Base-by-base conservation (phyloP, 2,329 filamentous ascomycete species). In the Anthostomella pinea region DNA sequence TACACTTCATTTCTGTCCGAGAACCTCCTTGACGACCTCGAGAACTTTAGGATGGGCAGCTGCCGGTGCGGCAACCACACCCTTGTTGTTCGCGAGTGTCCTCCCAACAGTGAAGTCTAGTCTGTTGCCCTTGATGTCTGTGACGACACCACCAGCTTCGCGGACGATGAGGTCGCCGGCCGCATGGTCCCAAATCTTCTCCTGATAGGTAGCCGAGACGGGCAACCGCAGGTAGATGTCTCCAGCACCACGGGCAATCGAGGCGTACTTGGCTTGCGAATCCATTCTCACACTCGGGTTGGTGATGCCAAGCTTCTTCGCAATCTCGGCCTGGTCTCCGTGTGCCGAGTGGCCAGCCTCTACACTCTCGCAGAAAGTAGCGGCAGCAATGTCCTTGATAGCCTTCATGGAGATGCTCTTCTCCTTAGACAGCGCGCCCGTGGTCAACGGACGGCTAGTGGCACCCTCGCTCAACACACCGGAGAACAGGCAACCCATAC, bases 151-250 rank as follows among this genome's bases (percentile, higher is more conserved):
- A 33, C 93, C 93, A 3, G 93, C 89, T 67, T 98, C 94, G 39
- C 90, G 77, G 25, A 97, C 93, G 50, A 98, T 90, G 41, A 98
- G 68, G 56, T 95, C 90, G 25, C 93, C 93, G 9, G 91, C 93
- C 13, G 93, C 93, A 63, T 98, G 93, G 60, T 98, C 93, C 93
- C 93, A 98, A 52, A 98, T 98, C 79, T 98, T 98, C 75, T 98
- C 93, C 63, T 95, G 81, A 68, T 98, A 98, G 35, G 84, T 83
- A 52, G 83, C 85, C 60, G 79, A 85, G 42, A 87, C 84, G 3
- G 93, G 93, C 40, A 98, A 69, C 35, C 94, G 79, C 39, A 98
- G 76, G 67, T 98, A 98, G 49, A 98, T 83, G 59, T 98, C 93
- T 32, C 90, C 93, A 5, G 90, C 89, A 29, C 93, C 93, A 46